Evolutionary conservation across 2,329 filamentous ascomycete genomes (phyloP), one percentile per base, ranked within the genome.

Genomic region (Phaeosphaeria sp.): DNA sequence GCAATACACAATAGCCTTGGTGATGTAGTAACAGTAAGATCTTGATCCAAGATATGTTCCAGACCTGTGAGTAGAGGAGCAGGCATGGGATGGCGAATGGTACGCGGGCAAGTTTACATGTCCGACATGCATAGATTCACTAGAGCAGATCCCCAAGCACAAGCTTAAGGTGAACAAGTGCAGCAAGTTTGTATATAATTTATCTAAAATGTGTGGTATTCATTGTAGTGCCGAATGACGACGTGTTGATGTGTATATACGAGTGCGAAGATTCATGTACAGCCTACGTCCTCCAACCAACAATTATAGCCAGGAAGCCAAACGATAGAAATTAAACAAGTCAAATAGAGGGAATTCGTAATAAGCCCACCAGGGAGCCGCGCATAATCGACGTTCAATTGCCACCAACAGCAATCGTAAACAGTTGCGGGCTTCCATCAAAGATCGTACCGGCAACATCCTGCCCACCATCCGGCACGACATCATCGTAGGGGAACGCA

Each of bases 401-500:
- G 41, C 82, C 82, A 18, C 83, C 83, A 50, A 84, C 78, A 55
- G 78, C 75, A 46, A 85, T 73, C 5, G 77, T 79, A 54, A 85
- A 81, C 13, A 83, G 44, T 17, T 68, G 62, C 0, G 84, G 83
- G 60, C 78, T 78, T 1, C 77, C 71, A 23, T 79, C 82, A 52
- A 83, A 78, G 39, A 86, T 77, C 27, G 81, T 82, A 2, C 84
- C 84, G 3, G 80, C 81, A 52, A 84, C 83, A 68, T 89, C 85
- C 61, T 81, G 77, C 25, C 82, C 80, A 18, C 82, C 85, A 58
- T 81, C 78, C 0, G 86, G 83, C 54, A 85, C 84, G 18, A 90
- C 88, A 69, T 90, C 88, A 66, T 90, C 88, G 64, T 89, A 90
- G 0, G 88, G 81, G 68, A 90, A 90, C 0, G 86, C 84, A 68